A percentile compares a stretch with the other conserved stretches of the same genome.
phyloP scores from a whole-genome alignment of 2,329 filamentous ascomycete species.

The Alternaria brassicicola region DNA sequence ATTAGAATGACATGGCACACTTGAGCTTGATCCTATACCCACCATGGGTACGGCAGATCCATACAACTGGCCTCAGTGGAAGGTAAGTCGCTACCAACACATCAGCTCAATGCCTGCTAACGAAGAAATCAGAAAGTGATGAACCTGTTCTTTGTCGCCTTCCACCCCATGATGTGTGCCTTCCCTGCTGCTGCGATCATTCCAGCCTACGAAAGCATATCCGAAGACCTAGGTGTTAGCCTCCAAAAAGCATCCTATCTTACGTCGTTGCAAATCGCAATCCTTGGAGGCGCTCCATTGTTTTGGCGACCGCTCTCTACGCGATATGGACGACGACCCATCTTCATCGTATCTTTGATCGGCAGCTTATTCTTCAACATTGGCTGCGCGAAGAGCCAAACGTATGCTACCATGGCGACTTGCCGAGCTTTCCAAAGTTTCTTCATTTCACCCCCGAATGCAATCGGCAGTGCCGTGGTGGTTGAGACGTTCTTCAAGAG shows the following conservation, averaged over 20 bases:
- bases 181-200: constrained; percentile 63
- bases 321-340: constrained; percentile 60
- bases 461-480: constrained; percentile 64
- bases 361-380: constrained; percentile 59
- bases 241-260: constrained; percentile 61
- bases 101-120: neutral
- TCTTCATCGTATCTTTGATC: constrained; percentile 60
- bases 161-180: constrained; percentile 63
- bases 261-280: constrained; percentile 61
- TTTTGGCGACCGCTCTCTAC: constrained; percentile 64
- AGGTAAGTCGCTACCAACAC: constrained; percentile 40
- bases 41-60: constrained; percentile 59
- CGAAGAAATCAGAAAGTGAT: constrained; percentile 52
- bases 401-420: constrained; percentile 57
- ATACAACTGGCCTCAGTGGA: constrained; percentile 62
- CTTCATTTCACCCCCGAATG: constrained; percentile 61
- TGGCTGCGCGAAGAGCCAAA: constrained; percentile 58
- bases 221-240: constrained; percentile 56
- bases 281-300: constrained; percentile 60
- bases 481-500: constrained; percentile 64
- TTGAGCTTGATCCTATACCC: constrained; percentile 62
- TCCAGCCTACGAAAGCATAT: constrained; percentile 61
- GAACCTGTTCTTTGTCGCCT: constrained; percentile 62
- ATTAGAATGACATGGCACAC: constrained; percentile 59
- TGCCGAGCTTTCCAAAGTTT: constrained; percentile 62